A percentile compares a stretch with the other conserved stretches of the same genome.
phyloP scores from a whole-genome alignment of 257 asterid genomes.

The Solanum sitiens region DNA sequence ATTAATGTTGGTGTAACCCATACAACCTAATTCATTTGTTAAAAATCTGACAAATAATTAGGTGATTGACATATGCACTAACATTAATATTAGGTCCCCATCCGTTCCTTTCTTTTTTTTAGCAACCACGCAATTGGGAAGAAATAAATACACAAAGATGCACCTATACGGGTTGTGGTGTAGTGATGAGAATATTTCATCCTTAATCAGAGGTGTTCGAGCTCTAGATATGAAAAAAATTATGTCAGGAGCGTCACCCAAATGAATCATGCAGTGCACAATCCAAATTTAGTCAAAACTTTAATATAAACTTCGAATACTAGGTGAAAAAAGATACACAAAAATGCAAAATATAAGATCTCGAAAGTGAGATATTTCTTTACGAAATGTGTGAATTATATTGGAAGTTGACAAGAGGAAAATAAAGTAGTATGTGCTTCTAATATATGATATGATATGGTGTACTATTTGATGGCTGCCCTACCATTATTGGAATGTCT shows the following conservation, averaged over 20 bases:
- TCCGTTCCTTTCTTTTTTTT: neutral
- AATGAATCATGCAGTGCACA: too few relatives aligned
- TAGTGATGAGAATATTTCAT: too few relatives aligned
- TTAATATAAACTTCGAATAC: too few relatives aligned
- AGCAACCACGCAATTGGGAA: neutral
- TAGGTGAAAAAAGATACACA: too few relatives aligned
- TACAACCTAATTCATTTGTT: neutral
- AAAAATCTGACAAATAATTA: neutral
- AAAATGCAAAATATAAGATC: neutral
- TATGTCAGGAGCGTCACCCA: too few relatives aligned
- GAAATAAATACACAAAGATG: neutral
- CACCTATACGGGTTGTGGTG: neutral
- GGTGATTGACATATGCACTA: neutral
- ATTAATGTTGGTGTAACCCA: too few relatives aligned
- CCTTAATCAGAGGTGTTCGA: too few relatives aligned
- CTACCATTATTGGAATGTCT: too few relatives aligned
- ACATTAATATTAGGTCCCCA: neutral
- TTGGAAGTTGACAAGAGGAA: neutral
- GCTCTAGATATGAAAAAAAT: too few relatives aligned
- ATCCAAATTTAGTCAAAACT: accelerated
- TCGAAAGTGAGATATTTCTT: neutral
- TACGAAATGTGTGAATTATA: neutral
- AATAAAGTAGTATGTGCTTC: neutral
- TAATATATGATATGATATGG: too few relatives aligned
- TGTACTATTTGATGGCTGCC: too few relatives aligned